These are phyloP conservation scores for Huntiella abstrusa DNA, from an alignment of 2,329 filamentous ascomycete species.

Conservation along the genomic window DNA sequence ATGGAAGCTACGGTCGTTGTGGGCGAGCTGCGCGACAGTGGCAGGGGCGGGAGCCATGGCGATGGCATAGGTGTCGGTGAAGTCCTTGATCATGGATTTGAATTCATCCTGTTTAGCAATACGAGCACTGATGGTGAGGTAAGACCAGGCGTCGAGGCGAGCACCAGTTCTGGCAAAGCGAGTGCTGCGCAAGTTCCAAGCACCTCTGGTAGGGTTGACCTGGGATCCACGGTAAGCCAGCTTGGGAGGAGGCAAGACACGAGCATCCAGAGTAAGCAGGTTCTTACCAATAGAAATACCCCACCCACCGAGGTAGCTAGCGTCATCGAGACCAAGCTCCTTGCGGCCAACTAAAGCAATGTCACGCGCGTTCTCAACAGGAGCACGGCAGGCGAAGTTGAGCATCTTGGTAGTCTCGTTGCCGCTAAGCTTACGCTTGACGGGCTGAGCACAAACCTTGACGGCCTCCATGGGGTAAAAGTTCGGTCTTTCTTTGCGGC, in stretches of 20 bases:
- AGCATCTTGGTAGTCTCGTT: conserved; percentile 53
- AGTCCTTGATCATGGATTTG: conserved; percentile 10
- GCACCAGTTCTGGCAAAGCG: conserved; percentile 34
- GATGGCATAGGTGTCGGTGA: conserved; percentile 10
- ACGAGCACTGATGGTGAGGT: conserved; percentile 22
- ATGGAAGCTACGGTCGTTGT: background rate
- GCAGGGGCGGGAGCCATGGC: conserved; percentile 8
- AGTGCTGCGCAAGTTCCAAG: conserved; percentile 49
- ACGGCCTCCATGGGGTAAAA: conserved; percentile 53
- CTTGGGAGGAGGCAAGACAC: conserved; percentile 42
- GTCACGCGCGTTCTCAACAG: conserved; percentile 46
- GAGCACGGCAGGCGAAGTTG: conserved; percentile 47
- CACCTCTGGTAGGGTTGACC: conserved; percentile 28
- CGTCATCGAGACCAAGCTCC: conserved; percentile 35
- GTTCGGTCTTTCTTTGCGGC: conserved; percentile 33
- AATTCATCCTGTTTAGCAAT: conserved; percentile 18
- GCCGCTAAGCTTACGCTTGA: conserved; percentile 35
- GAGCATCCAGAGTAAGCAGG: conserved; percentile 53
- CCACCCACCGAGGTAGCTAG: conserved; percentile 32
- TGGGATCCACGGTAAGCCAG: conserved; percentile 33
- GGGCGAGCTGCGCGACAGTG: conserved; percentile 5
- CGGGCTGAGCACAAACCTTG: conserved; percentile 40
- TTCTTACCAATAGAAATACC: conserved; percentile 40
- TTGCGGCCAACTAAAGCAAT: conserved; percentile 39
- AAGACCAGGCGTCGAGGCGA: conserved; percentile 31